Base-by-base conservation (phyloP, 1,139 yeast species). In the Candida frijolesensis region DNA sequence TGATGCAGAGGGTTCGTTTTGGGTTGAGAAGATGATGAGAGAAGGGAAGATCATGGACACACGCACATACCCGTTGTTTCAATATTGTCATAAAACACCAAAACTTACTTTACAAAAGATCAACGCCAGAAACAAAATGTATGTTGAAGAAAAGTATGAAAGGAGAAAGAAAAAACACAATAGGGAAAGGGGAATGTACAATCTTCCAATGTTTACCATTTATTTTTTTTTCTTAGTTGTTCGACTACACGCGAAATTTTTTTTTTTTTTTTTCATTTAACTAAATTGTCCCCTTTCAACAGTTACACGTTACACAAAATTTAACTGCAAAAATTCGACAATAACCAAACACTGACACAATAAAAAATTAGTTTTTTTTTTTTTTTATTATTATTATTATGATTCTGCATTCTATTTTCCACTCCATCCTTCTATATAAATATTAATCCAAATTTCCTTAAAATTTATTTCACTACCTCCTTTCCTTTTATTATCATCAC, bases 241-340 rank as follows among this genome's bases (percentile, higher is more conserved):
- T 19, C 4, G 4, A 19, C 22, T 32, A 34, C 10, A 34, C 37
- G 37, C 37, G 37, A 34, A 34, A 34, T 14, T 5, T 10, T 35
- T 35, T 35, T 6, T 35, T 35, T 6, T 9, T 1, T 34, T 34
- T 34, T 7, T 4, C 11, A 35, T 5, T 15, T 15, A 35, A 35
- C 14, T n/a, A 35, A 35, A 35, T 35, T 35, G 39, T 37, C 40
- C 40, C 40, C 40, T 37, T 37, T 37, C 40, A 37, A 37, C 35
- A 14, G 15, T 14, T 37, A 19, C 22, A 38, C 30, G 11, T 22
- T 11, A 38, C 42, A 38, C 42, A 38, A 38, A 38, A 38, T 38
- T n/a, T 12, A 38, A 38, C 16, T 38, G 42, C 42, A 38, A 38
- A 38, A 12, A 38, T 11, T 22, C n/a, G 4, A 11, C n/a, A 30